Evolutionary conservation across 352 stramenopile genomes (phyloP), one percentile per base, ranked within the genome.

Genomic region (Globisporangium abappressorium): DNA sequence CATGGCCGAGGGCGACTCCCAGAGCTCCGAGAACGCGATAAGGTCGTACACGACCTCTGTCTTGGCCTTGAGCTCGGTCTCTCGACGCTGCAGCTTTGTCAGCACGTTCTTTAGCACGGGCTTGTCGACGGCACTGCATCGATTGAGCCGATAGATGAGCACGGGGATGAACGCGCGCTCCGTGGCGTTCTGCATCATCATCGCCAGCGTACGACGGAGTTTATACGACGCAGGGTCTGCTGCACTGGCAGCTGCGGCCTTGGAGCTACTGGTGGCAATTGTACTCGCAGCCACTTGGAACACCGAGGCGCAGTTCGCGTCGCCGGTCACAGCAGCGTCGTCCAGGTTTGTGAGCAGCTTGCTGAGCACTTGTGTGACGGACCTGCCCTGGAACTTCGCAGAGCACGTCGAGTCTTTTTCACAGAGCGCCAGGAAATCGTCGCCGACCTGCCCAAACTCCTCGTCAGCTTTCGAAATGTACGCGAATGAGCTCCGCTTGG

Each of bases 21-120:
- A 94, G 28, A 94, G 71, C 67, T 94, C 86, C 14, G 80, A 93
- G 64, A 92, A 92, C 55, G 78, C 70, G 64, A 90, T 86, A 22
- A 93, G 62, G 9, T 81, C 82, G 65, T 79, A 85, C 24, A 92
- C 60, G 20, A 92, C 63, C 56, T 83, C 70, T 2, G 76, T 76
- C 0, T 55, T 71, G 12, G 67, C 51, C 1, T 55, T 38, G 8
- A 56, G 49, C 2, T 68, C 53, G 6, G 54, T 14, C 6, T 69
- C 51, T 20, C 59, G 53, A 33, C 68, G 36, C 4, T 76, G 73
- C 3, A 83, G 66, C 1, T 57, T 41, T 5, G 70, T 66, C 11
- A 87, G 67, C 33, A 92, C 78, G 3, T 51, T 56, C 3, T 36
- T 62, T 6, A 94, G 71, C 12, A 92, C 69, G 2, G 47, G 51